phyloP scores from a whole-genome alignment of 305 asterid genomes.

The Plantago coronopus region DNA sequence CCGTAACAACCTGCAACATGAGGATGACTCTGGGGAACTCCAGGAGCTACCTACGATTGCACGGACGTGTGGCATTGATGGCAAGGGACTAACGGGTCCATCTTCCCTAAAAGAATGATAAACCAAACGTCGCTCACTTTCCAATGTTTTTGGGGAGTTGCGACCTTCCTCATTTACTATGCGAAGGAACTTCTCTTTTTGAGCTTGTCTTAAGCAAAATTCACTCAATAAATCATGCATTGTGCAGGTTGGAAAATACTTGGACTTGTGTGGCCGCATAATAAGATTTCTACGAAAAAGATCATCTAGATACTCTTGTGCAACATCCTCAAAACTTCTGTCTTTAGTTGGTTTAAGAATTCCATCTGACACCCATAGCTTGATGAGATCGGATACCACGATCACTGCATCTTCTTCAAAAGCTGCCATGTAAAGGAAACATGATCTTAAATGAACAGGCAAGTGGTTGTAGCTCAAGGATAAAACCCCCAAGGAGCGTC shows the following conservation, averaged over 20 bases:
- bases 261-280: background rate
- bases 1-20: constrained; percentile 4
- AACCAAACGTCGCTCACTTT: constrained; percentile 4
- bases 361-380: constrained; percentile 23
- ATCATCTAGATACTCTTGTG: constrained; percentile 6
- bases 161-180: background rate
- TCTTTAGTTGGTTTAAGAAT: background rate
- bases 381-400: constrained; percentile 7
- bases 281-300: too few relatives aligned
- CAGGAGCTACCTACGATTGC: constrained; percentile 7
- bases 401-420: constrained; percentile 21
- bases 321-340: constrained; percentile 13
- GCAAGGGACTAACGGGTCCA: background rate
- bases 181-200: constrained; percentile 27
- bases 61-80: constrained; percentile 3
- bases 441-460: constrained; percentile 18
- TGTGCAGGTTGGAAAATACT: background rate
- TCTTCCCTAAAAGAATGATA: constrained; percentile 4
- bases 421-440: constrained; percentile 23
- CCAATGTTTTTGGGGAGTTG: background rate
- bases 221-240: too few relatives aligned
- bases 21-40: background rate
- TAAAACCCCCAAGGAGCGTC: constrained; percentile 18
- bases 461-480: constrained; percentile 21
- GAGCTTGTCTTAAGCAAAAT: constrained; percentile 7